Evolutionary conservation across 441 rosid genomes (phyloP), one percentile per base, ranked within the genome.

Genomic region (Populus hybrid): DNA sequence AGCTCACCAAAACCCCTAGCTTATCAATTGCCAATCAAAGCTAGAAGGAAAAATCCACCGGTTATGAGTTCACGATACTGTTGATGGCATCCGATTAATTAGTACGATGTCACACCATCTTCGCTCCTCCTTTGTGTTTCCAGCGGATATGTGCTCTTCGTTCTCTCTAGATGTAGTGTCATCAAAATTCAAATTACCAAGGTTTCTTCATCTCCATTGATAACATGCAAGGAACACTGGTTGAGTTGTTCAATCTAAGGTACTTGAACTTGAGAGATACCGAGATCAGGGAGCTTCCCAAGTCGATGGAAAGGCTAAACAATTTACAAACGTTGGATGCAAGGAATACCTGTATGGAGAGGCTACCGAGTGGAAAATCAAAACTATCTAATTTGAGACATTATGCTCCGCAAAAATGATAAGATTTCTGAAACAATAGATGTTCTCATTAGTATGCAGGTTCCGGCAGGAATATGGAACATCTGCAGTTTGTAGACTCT

Each of bases 401-500:
- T 77, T 45, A 31, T 77, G 65, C 67, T 38, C 73, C 66, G 40
- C 67, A 50, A 53, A 10, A 65, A 71, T 23, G 63, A 76, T 68
- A 64, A 45, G 11, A 36, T 35, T 21, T 73, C 68, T 10, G 68
- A 72, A 72, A 38, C 74, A 50, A n/a, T 31, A 7, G 33, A 31
- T 71, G 35, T 63, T 29, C 65, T 10, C 21, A 59, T 29, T 28
- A 75, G 82, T 20, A 45, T 82, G 77, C 78, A 68, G 45, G 82
- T 36, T 38, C 85, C 85, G 16, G 29, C 73, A 2, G 77, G 83
- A 29, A 81, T 88, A 69, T 85, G 87, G 26, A 56, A 38, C 45
- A 65, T 88, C 28, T 63, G 53, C 61, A 64, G 78, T 74, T 73
- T 88, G 23, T 88, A 86, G 63, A 88, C 86, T 68, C 82, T 88